phyloP scores from a whole-genome alignment of 1,284 basidiomycete species.

The Rhodofomes roseus region DNA sequence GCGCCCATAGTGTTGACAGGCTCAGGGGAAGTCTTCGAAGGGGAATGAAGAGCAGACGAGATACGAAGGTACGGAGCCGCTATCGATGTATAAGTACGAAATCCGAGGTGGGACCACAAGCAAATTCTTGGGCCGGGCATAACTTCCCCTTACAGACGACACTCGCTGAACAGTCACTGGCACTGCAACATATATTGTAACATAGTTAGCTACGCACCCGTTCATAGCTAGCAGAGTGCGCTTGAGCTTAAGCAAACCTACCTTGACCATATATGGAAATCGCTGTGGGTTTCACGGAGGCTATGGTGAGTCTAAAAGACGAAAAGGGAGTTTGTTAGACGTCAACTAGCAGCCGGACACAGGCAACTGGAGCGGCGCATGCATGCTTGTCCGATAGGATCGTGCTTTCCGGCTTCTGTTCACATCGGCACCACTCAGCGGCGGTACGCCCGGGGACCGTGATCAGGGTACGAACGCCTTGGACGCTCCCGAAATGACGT shows the following conservation, averaged over 20 bases:
- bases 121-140: not conserved
- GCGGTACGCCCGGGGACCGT: not conserved
- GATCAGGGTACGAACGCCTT: not conserved
- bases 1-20: not conserved
- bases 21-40: not conserved
- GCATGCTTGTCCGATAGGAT: not conserved
- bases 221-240: not conserved
- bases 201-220: not conserved
- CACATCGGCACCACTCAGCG: not conserved
- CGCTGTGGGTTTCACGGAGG: not conserved
- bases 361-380: not conserved
- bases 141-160: not conserved
- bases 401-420: not conserved
- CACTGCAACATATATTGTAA: not conserved
- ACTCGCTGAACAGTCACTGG: not conserved
- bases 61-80: not conserved
- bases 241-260: not conserved
- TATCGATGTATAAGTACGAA: not conserved
- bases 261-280: not conserved
- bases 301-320: not conserved
- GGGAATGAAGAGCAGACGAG: not conserved
- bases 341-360: not conserved
- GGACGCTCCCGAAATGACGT: not conserved
- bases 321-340: not conserved
- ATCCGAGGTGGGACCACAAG: not conserved